These are phyloP conservation scores for Ambrosiella beaveri DNA, from an alignment of 2,329 filamentous ascomycete genomes.

Conservation along the genomic window DNA sequence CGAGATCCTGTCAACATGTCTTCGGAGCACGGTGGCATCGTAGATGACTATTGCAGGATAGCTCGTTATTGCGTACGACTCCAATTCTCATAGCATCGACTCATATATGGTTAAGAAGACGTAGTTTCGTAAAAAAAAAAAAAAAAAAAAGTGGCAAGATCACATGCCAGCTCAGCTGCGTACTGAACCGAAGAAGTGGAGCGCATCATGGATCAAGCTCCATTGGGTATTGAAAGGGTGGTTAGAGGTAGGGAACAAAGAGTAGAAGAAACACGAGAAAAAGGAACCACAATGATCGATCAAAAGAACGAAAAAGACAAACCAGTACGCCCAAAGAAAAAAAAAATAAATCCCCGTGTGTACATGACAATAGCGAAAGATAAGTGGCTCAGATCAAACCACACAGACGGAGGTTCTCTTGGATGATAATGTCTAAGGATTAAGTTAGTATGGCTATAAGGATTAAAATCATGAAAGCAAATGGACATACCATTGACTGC, in stretches of 20 bases:
- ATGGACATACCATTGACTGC: slow-evolving; percentile 74
- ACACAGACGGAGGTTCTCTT: slow-evolving; percentile 94
- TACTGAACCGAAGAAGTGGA: neutral
- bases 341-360: slow-evolving; percentile 12
- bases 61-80: neutral
- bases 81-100: neutral
- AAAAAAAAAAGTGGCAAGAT: neutral
- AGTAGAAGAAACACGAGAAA: slow-evolving; percentile 17
- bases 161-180: neutral
- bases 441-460: slow-evolving; percentile 21
- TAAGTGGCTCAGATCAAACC: slow-evolving; percentile 64
- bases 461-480: slow-evolving; percentile 19
- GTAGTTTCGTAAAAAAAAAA: slow-evolving; percentile 2
- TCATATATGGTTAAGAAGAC: neutral
- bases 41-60: neutral
- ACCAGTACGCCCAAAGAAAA: slow-evolving; percentile 12
- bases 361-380: slow-evolving; percentile 19
- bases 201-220: slow-evolving; percentile 9
- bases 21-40: neutral
- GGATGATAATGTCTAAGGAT: slow-evolving; percentile 85
- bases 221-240: neutral
- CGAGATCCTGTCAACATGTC: too few species aligned
- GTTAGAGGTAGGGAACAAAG: slow-evolving; percentile 15
- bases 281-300: slow-evolving; percentile 14
- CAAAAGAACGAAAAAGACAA: slow-evolving; percentile 15